Evolutionary conservation across 169 alveolate species (phyloP).

Genomic region (Eimeria maxima): DNA sequence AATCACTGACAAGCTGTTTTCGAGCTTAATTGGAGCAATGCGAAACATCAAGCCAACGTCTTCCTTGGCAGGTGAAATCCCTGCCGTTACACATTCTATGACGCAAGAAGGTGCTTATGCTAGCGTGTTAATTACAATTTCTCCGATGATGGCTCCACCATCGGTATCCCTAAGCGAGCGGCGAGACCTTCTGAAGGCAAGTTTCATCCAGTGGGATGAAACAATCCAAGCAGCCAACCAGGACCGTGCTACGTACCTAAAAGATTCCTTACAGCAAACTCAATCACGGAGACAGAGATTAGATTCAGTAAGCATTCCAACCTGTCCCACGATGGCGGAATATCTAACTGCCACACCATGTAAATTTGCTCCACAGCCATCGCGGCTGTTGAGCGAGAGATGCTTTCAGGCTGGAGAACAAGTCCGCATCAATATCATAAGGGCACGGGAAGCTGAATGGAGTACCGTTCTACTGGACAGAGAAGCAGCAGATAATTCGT

Average conservation of each 20-base stretch:
- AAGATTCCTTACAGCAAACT: background rate
- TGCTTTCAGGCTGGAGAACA: constrained; percentile 34
- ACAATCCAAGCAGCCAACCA: background rate
- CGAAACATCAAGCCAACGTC: background rate
- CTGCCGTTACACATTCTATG: background rate
- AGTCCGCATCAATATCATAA: background rate
- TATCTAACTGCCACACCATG: background rate
- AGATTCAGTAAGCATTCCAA: constrained; percentile 10
- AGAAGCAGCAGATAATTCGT: constrained; percentile 35
- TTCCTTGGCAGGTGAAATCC: background rate
- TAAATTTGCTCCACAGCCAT: background rate
- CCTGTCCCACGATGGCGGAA: background rate
- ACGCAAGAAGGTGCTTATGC: background rate
- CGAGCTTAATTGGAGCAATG: background rate
- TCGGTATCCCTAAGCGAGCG: background rate
- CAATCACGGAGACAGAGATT: constrained; percentile 12
- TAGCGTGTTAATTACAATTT: background rate
- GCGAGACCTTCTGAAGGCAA: background rate
- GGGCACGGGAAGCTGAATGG: constrained; percentile 54
- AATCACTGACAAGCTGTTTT: constrained; percentile 42
- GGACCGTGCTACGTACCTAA: background rate
- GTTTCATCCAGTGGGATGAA: constrained; percentile 52
- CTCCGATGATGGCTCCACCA: constrained; percentile 63
- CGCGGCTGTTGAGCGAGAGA: background rate
- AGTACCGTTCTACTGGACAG: background rate